Conservation (phyloP, 2,329 filamentous ascomycete species). For the Aspergillus quadricinctus region DNA sequence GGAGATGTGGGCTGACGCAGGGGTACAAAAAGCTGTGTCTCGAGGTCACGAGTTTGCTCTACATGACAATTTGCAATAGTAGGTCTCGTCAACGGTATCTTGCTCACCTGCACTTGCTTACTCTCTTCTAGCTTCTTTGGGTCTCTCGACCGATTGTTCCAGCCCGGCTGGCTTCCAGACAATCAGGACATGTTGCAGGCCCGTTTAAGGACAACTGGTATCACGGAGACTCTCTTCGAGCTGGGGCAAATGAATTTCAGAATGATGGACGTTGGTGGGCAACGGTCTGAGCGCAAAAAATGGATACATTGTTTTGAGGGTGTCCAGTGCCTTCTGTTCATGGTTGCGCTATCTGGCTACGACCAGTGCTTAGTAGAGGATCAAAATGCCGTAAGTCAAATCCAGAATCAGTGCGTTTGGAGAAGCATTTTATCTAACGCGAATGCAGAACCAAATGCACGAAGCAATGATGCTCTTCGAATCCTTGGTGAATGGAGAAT, state of each 20-base stretch:
- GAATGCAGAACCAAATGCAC: slow-evolving; percentile 77
- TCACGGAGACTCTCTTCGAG: slow-evolving; percentile 92
- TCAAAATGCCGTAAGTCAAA: slow-evolving; percentile 77
- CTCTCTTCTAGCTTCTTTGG: slow-evolving; percentile 66
- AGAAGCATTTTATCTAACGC: slow-evolving; percentile 11
- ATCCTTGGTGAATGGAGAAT: slow-evolving; percentile 79
- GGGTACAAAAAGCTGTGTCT: slow-evolving; percentile 80
- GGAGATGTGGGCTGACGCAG: slow-evolving; percentile 74
- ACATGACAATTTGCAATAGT: slow-evolving; percentile 95
- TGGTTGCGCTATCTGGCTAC: slow-evolving; percentile 93
- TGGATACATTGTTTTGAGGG: slow-evolving; percentile 98
- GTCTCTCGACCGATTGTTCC: slow-evolving; percentile 71
- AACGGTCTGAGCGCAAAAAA: slow-evolving; percentile 90
- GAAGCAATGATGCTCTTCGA: slow-evolving; percentile 84
- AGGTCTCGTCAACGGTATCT: slow-evolving; percentile 34
- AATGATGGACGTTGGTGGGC: slow-evolving; percentile 94
- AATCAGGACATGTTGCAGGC: slow-evolving; percentile 94
- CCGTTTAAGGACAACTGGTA: slow-evolving; percentile 85
- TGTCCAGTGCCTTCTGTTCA: slow-evolving; percentile 84
- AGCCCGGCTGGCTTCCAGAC: slow-evolving; percentile 75
- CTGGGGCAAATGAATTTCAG: slow-evolving; percentile 87
- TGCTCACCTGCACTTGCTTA: slow-evolving; percentile 8
- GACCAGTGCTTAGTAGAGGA: slow-evolving; percentile 96
- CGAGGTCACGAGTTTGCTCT: slow-evolving; percentile 96
- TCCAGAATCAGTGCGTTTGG: not conserved